phyloP scores from a whole-genome alignment of 805 yeast species.

The Starmerella cellae region DNA sequence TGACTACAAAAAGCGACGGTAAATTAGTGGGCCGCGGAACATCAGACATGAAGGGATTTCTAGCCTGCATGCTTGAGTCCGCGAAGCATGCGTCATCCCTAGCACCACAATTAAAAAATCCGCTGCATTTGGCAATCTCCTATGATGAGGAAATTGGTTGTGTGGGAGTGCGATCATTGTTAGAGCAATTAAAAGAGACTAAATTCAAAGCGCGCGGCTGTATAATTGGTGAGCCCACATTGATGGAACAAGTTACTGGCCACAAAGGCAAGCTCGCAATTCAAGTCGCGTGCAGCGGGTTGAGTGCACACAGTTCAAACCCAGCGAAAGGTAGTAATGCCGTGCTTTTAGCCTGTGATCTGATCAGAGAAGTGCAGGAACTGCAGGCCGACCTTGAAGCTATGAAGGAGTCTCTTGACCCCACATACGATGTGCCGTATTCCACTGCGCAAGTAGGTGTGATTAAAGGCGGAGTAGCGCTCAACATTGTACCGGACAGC shows the following conservation, averaged over 20 bases:
- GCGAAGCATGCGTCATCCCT: slow-evolving; percentile 7
- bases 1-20: slow-evolving; percentile 2
- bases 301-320: slow-evolving; percentile 16
- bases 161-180: slow-evolving; percentile 16
- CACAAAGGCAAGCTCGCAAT: slow-evolving; percentile 19
- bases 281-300: slow-evolving; percentile 10
- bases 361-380: slow-evolving; percentile 10
- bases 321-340: slow-evolving; percentile 17
- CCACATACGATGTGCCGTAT: slow-evolving; percentile 12
- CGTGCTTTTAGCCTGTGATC: slow-evolving; percentile 13
- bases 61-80: slow-evolving; percentile 17
- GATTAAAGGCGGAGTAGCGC: slow-evolving; percentile 16
- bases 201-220: slow-evolving; percentile 12
- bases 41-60: slow-evolving; percentile 18
- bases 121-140: slow-evolving; percentile 13
- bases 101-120: slow-evolving; percentile 4
- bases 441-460: slow-evolving; percentile 15
- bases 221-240: slow-evolving; percentile 18
- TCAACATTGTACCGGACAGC: slow-evolving; percentile 16
- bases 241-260: slow-evolving; percentile 11
- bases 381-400: slow-evolving; percentile 5
- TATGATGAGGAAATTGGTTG: slow-evolving; percentile 20
- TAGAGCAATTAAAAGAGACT: slow-evolving; percentile 4
- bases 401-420: not conserved
- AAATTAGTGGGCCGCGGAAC: slow-evolving; percentile 16